Evolutionary conservation across 768 basidiomycete species (phyloP).

Genomic region (Suillus lakei): DNA sequence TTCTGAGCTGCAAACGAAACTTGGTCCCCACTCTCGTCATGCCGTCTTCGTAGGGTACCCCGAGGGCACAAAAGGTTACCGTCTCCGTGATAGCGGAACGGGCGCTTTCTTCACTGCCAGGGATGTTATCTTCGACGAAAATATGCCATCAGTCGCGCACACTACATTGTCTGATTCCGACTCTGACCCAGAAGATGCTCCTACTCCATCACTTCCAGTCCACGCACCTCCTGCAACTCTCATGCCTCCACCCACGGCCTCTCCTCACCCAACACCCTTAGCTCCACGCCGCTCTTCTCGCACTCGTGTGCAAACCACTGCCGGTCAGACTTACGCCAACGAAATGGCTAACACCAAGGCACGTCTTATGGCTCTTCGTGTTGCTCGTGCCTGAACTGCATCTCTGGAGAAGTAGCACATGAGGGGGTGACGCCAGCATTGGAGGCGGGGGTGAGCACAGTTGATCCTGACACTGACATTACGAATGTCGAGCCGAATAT

Average conservation of each 20-base stretch:
- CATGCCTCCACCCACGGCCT: too few relatives aligned
- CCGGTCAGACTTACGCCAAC: too few relatives aligned
- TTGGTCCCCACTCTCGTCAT: constrained; percentile 13
- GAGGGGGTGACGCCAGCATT: too few relatives aligned
- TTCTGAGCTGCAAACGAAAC: constrained; percentile 4
- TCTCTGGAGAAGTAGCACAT: too few relatives aligned
- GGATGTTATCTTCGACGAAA: constrained; percentile 11
- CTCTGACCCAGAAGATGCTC: not conserved
- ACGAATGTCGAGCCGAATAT: rapidly evolving
- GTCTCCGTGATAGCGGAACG: constrained; percentile 5
- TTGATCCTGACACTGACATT: too few relatives aligned
- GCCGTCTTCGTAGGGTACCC: constrained; percentile 10
- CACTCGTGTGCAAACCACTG: too few relatives aligned
- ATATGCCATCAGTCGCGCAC: rapidly evolving
- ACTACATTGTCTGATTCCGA: not conserved
- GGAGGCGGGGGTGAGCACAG: not conserved
- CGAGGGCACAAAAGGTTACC: constrained; percentile 13
- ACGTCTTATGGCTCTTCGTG: too few relatives aligned
- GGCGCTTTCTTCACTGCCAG: constrained; percentile 8
- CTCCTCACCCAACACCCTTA: too few relatives aligned
- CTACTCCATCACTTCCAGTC: too few relatives aligned
- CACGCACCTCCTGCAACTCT: too few relatives aligned
- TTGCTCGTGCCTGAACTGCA: rapidly evolving
- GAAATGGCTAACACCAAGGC: too few relatives aligned
- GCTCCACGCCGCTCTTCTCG: too few relatives aligned